A percentile compares a stretch with the other conserved stretches of the same genome.
These are phyloP conservation scores for Dendrobium officinale DNA, from an alignment of 106 monocot species.

Conservation along the genomic window DNA sequence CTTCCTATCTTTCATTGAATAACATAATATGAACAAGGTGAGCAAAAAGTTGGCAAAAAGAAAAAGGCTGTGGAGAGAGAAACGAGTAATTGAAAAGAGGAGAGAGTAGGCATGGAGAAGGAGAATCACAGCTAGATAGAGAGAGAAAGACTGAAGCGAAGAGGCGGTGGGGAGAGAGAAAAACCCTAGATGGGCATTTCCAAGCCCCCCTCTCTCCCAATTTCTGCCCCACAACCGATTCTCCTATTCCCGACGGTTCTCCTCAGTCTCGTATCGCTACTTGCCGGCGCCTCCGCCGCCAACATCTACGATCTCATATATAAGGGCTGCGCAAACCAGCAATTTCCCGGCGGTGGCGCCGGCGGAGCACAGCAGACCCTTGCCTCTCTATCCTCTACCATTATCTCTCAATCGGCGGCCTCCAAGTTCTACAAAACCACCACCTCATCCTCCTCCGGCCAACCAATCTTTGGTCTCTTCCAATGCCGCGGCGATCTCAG, in stretches of 20 bases:
- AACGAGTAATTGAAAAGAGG: not conserved
- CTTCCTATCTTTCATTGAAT: not conserved
- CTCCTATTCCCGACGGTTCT: not conserved
- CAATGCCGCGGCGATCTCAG: slow-evolving; percentile 93
- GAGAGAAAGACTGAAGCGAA: slow-evolving; percentile 5
- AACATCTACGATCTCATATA: slow-evolving; percentile 63
- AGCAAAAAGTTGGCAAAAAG: not conserved
- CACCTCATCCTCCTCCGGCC: slow-evolving; percentile 29
- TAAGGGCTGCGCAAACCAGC: slow-evolving; percentile 85
- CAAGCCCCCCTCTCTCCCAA: not conserved
- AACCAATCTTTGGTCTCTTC: slow-evolving; percentile 67
- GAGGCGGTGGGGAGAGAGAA: slow-evolving; percentile 13
- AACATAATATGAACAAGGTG: not conserved
- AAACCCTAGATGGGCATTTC: slow-evolving; percentile 51
- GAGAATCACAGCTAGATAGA: not conserved
- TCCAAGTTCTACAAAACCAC: slow-evolving; percentile 86
- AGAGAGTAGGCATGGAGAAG: not conserved
- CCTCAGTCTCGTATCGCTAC: not conserved
- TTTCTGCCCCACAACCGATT: not conserved
- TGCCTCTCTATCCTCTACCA: slow-evolving; percentile 47
- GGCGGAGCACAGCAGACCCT: slow-evolving; percentile 27
- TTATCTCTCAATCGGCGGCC: slow-evolving; percentile 42
- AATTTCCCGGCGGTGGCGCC: slow-evolving; percentile 21
- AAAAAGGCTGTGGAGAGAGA: not conserved
- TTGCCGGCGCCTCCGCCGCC: slow-evolving; percentile 2